A percentile compares a stretch with the other conserved stretches of the same genome.
These are phyloP conservation scores for Musa beccarii DNA, from an alignment of 176 grass and related monocot genomes.

Conservation along the genomic window DNA sequence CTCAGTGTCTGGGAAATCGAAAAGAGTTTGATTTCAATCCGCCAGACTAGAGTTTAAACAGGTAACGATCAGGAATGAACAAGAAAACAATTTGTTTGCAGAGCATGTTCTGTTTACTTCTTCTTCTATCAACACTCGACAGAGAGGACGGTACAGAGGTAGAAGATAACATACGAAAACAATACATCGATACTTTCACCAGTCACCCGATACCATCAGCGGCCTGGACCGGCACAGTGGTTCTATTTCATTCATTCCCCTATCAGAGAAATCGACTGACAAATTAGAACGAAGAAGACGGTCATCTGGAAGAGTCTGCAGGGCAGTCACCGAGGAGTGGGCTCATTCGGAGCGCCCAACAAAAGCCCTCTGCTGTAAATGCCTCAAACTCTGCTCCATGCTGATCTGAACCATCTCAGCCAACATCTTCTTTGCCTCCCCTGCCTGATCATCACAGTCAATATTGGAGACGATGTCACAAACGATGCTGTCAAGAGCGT, in stretches of 20 bases:
- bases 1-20: too few relatives aligned
- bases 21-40: too few relatives aligned
- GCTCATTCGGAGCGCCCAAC: constrained; percentile 11
- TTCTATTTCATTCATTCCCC: neutral
- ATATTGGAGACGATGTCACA: constrained; percentile 70
- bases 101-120: neutral
- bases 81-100: neutral
- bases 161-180: neutral
- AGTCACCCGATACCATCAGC: constrained; percentile 8
- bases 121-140: constrained; percentile 1
- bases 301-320: neutral
- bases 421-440: constrained; percentile 85
- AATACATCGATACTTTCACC: constrained; percentile 14
- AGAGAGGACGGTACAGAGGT: neutral
- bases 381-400: constrained; percentile 96
- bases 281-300: neutral
- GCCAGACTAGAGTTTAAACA: too few relatives aligned
- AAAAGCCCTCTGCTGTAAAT: constrained; percentile 82
- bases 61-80: neutral
- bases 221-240: constrained; percentile 18
- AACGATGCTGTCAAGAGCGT: constrained; percentile 79
- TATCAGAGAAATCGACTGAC: neutral
- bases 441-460: constrained; percentile 57
- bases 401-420: constrained; percentile 92
- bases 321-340: neutral